Base-by-base conservation (phyloP, 179 eudicot species). In the Silene noctiflora region DNA sequence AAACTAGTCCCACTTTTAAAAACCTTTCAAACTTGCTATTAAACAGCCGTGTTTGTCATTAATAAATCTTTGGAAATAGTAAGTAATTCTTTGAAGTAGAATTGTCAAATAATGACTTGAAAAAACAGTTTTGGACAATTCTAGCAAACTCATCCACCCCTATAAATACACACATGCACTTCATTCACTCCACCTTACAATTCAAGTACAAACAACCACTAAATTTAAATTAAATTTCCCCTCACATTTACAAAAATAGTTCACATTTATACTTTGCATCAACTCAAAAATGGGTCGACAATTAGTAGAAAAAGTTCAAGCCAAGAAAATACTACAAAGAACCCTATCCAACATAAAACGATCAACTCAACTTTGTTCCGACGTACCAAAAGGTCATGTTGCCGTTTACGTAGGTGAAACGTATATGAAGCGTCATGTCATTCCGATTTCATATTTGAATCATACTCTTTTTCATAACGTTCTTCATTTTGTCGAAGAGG, bases 391-490 rank as follows among this genome's bases (percentile, higher is more conserved):
- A 48, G 82, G 85, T 1, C 82, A 82, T 61, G 79, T 82, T 31
- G 76, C 71, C 22, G 79, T 81, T 31, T 84, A 81, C 25, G 92
- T 89, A 0, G 90, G 90, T 29, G 86, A 84, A 14, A 56, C 59
- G 20, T 74, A 76, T 35, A 86, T 79, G 78, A 86, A 83, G 56
- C 81, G 91, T 62, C 82, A 82, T 46, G 89, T 87, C 27, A 77
- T 88, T 1, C 91, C 91, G 0, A 66, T 88, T 29, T 77, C 87
- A 0, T 86, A 85, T 81, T 79, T 88, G 79, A 85, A 83, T 29
- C 88, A 88, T 51, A 82, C 83, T 27, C 74, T 78, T 12, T 88
- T 88, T 59, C 88, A 88, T 60, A 85, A 85, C 25, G 71, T 88
- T 71, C 81, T 88, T 59, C 80, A 80, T 31, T 55, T 68, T 13